phyloP scores from a whole-genome alignment of 345 rosid genomes.

The Eutrema yunnanense region DNA sequence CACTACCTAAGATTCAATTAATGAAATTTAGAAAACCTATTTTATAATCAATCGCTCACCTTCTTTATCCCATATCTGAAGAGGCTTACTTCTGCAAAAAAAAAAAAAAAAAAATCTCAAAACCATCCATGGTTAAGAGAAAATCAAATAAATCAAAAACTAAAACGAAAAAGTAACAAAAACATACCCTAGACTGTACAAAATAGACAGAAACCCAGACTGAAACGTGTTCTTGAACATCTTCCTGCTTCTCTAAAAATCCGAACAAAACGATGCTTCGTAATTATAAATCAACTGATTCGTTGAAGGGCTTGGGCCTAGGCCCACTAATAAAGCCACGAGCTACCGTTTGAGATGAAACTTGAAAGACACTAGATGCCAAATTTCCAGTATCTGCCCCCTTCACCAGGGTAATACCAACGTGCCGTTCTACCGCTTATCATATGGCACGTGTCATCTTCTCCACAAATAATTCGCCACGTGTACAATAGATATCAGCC shows the following conservation, averaged over 20 bases:
- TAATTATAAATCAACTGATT: neutral
- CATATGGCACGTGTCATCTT: slow-evolving; percentile 6
- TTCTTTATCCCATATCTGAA: slow-evolving; percentile 90
- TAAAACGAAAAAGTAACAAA: neutral
- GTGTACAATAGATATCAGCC: slow-evolving; percentile 9
- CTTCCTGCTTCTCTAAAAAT: slow-evolving; percentile 22
- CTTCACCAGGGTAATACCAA: neutral
- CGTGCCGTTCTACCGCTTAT: slow-evolving; percentile 23
- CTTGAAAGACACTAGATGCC: neutral
- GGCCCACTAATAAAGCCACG: neutral
- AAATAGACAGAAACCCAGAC: slow-evolving; percentile 75
- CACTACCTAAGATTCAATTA: neutral
- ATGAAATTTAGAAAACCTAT: neutral
- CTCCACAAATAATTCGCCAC: slow-evolving; percentile 20
- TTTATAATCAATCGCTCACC: slow-evolving; percentile 31
- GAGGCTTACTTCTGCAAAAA: slow-evolving; percentile 59
- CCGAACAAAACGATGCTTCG: neutral
- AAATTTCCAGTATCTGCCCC: neutral
- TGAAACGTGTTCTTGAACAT: slow-evolving; percentile 89
- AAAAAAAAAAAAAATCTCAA: neutral
- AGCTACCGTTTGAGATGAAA: neutral
- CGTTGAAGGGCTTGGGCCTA: neutral
- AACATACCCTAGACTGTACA: slow-evolving; percentile 71
- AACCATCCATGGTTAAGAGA: neutral
- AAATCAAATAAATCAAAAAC: neutral